These are phyloP conservation scores for Singerocomus inundabilis DNA, from an alignment of 1,284 basidiomycete species.

Conservation along the genomic window DNA sequence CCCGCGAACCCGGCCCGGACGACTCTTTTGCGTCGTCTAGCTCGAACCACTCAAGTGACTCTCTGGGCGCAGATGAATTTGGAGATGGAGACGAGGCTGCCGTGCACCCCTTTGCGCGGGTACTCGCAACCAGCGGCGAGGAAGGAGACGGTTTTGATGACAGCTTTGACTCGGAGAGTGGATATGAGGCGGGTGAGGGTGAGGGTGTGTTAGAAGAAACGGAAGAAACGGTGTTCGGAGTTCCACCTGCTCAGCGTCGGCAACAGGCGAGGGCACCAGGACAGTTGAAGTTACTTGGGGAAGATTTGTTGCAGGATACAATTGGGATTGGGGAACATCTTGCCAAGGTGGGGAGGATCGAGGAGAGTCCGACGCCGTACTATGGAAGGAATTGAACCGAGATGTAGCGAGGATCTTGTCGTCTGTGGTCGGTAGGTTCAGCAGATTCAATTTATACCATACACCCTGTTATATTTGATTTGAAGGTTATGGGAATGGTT, in stretches of 20 bases:
- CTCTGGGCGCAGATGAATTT: conserved; percentile 43
- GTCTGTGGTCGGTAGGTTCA: too few relatives aligned
- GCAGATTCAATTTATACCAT: too few relatives aligned
- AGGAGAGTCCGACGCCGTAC: conserved; percentile 65
- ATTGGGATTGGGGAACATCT: conserved; percentile 56
- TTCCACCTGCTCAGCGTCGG: conserved; percentile 49
- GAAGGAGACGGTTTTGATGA: conserved; percentile 54
- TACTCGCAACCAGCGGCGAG: conserved; percentile 36
- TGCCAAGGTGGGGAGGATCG: conserved; percentile 44
- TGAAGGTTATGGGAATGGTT: too few relatives aligned
- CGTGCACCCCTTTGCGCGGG: conserved; percentile 55
- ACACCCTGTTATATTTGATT: too few relatives aligned
- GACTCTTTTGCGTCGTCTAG: conserved; percentile 56
- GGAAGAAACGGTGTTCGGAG: conserved; percentile 71
- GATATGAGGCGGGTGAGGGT: conserved; percentile 14
- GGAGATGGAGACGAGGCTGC: conserved; percentile 35
- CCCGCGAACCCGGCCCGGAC: conserved; percentile 34
- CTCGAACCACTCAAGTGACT: conserved; percentile 47
- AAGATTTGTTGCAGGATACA: conserved; percentile 60
- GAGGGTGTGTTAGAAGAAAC: conserved; percentile 25
- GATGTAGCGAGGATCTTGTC: too few relatives aligned
- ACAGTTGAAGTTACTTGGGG: conserved; percentile 54
- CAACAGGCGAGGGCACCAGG: conserved; percentile 28
- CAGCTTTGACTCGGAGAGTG: conserved; percentile 43
- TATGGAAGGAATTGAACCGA: conserved; percentile 13